These are phyloP conservation scores for Elongisporangium prolatum DNA, from an alignment of 352 stramenopile species.

Conservation along the genomic window DNA sequence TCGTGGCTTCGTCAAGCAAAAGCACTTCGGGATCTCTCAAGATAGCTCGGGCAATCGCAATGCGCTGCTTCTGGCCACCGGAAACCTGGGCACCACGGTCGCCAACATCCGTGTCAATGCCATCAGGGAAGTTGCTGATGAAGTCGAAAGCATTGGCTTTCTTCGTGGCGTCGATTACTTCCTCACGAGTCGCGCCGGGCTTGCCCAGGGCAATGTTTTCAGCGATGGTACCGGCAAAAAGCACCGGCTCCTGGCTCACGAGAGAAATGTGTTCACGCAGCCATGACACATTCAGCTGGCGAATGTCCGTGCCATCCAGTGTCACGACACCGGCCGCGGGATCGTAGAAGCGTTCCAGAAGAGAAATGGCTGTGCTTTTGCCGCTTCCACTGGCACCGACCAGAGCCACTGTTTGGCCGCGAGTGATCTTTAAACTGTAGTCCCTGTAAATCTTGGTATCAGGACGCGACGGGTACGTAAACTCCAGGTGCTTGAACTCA, in stretches of 20 bases:
- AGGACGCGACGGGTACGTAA: constrained; percentile 44
- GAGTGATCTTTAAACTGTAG: constrained; percentile 54
- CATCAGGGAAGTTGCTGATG: constrained; percentile 82
- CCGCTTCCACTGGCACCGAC: constrained; percentile 81
- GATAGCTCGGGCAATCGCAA: constrained; percentile 91
- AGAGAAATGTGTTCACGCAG: constrained; percentile 57
- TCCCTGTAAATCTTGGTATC: constrained; percentile 53
- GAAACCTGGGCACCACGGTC: constrained; percentile 88
- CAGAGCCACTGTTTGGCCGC: constrained; percentile 73
- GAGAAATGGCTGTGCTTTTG: constrained; percentile 73
- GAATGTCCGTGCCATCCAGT: constrained; percentile 62
- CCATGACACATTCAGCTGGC: constrained; percentile 38
- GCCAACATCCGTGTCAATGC: constrained; percentile 87
- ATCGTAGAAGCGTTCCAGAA: constrained; percentile 82
- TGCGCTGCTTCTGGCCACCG: constrained; percentile 93
- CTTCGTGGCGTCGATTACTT: constrained; percentile 80
- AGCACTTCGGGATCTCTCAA: constrained; percentile 86
- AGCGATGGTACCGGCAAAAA: constrained; percentile 62
- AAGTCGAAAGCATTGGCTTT: constrained; percentile 89
- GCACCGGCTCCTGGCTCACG: constrained; percentile 80
- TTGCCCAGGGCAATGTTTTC: constrained; percentile 43
- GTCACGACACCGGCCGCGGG: constrained; percentile 27
- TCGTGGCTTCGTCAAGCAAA: constrained; percentile 90
- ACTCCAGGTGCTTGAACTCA: constrained; percentile 41
- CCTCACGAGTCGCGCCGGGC: constrained; percentile 47